phyloP scores from a whole-genome alignment of 1,284 basidiomycete species.

The Rhodotorula glutinis region DNA sequence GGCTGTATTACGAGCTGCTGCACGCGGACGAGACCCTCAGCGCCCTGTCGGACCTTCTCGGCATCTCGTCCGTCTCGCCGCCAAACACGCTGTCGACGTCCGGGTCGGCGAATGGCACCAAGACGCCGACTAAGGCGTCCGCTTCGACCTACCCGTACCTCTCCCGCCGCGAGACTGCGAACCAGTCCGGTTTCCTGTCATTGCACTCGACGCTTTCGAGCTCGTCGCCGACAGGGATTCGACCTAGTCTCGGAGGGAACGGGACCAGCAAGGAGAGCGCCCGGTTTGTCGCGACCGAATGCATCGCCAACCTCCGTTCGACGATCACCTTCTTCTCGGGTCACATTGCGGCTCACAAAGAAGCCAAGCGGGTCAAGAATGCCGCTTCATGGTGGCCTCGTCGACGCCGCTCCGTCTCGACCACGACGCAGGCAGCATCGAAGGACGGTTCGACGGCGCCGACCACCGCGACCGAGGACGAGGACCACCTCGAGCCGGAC shows the following conservation, averaged over 20 bases:
- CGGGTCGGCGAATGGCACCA: constrained; percentile 1
- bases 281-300: constrained; percentile 40
- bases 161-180: constrained; percentile 9
- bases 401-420: neutral
- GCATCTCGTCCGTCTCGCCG: constrained; percentile 12
- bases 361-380: neutral
- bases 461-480: neutral
- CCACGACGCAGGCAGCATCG: neutral
- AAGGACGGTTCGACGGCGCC: neutral
- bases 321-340: constrained; percentile 36
- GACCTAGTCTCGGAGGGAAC: neutral
- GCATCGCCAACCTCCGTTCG: constrained; percentile 40
- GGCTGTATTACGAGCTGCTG: constrained; percentile 44
- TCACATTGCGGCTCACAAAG: constrained; percentile 29
- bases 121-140: neutral
- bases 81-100: neutral
- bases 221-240: neutral
- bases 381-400: neutral
- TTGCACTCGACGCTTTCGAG: neutral
- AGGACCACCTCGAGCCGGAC: constrained; percentile 33
- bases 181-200: constrained; percentile 7
- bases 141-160: neutral
- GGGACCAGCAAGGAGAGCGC: neutral
- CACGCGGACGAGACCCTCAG: constrained; percentile 40
- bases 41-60: constrained; percentile 39